phyloP scores from a whole-genome alignment of 2,329 filamentous ascomycete genomes.

The Penicillium glabrum region DNA sequence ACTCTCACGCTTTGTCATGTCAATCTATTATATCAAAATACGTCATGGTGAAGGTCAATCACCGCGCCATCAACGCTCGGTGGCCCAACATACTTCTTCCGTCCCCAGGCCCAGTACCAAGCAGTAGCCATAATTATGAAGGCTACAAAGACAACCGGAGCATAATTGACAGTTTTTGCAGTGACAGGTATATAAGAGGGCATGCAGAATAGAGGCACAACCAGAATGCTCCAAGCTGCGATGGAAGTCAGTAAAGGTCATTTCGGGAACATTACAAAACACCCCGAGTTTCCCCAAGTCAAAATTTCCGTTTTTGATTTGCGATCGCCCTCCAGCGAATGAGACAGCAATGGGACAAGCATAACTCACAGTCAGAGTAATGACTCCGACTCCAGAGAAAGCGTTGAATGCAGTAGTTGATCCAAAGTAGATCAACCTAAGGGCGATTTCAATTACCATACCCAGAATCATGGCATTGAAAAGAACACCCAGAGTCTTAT shows the following conservation, averaged over 20 bases:
- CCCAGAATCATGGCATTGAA: conserved; percentile 67
- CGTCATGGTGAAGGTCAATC: conserved; percentile 6
- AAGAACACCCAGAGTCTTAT: conserved; percentile 64
- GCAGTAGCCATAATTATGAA: conserved; percentile 59
- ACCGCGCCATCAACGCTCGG: conserved; percentile 10
- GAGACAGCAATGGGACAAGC: conserved; percentile 65
- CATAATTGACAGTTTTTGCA: conserved; percentile 65
- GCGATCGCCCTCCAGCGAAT: conserved; percentile 55
- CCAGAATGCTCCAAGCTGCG: conserved; percentile 60
- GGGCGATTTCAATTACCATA: conserved; percentile 64
- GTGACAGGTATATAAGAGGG: conserved; percentile 58
- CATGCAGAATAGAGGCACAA: conserved; percentile 65
- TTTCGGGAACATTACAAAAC: conserved; percentile 54
- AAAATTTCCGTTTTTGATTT: conserved; percentile 44
- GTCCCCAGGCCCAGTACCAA: conserved; percentile 70
- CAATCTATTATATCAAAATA: background rate
- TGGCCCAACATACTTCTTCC: conserved; percentile 51
- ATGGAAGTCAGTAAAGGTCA: background rate
- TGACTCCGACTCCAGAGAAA: conserved; percentile 74
- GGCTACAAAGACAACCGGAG: conserved; percentile 67
- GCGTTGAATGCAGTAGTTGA: conserved; percentile 71
- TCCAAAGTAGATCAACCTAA: conserved; percentile 75
- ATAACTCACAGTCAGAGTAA: conserved; percentile 70
- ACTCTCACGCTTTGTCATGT: background rate
- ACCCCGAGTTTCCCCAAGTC: conserved; percentile 61